Evolutionary conservation across 345 rosid genomes (phyloP).

Genomic region (Murraya koenigii): DNA sequence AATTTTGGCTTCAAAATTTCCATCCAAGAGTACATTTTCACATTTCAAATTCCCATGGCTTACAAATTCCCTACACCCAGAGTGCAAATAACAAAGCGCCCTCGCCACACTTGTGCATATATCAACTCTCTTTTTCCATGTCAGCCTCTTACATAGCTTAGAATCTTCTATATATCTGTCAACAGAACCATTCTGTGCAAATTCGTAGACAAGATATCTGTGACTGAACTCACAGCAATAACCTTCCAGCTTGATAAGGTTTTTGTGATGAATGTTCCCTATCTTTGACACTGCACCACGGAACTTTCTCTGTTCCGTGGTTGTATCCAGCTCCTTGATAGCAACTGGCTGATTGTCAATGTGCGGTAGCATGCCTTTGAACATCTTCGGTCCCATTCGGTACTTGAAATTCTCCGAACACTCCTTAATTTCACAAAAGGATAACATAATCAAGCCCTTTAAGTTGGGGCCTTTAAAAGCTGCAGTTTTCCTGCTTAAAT

Average conservation of each 20-base stretch:
- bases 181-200: conserved; percentile 53
- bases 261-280: conserved; percentile 77
- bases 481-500: conserved; percentile 40
- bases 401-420: conserved; percentile 53
- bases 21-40: conserved; percentile 60
- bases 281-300: conserved; percentile 60
- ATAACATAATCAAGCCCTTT: conserved; percentile 55
- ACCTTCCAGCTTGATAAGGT: conserved; percentile 68
- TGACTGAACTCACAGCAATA: conserved; percentile 61
- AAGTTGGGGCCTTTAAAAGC: conserved; percentile 36
- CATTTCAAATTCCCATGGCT: conserved; percentile 79
- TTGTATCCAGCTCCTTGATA: conserved; percentile 51
- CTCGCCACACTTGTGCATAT: conserved; percentile 60
- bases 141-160: conserved; percentile 45
- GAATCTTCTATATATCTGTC: conserved; percentile 54
- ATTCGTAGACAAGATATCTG: conserved; percentile 68
- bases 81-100: conserved; percentile 70
- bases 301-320: conserved; percentile 58
- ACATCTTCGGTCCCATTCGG: conserved; percentile 53
- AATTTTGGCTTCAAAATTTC: conserved; percentile 60
- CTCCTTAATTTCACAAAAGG: conserved; percentile 58
- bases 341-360: conserved; percentile 44
- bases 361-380: conserved; percentile 51
- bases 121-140: conserved; percentile 66
- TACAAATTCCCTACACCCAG: conserved; percentile 68